A percentile compares a stretch with the other conserved stretches of the same genome.
phyloP scores from a whole-genome alignment of 2,329 filamentous ascomycete genomes.

The Cephalotrichum gorgonifer region DNA sequence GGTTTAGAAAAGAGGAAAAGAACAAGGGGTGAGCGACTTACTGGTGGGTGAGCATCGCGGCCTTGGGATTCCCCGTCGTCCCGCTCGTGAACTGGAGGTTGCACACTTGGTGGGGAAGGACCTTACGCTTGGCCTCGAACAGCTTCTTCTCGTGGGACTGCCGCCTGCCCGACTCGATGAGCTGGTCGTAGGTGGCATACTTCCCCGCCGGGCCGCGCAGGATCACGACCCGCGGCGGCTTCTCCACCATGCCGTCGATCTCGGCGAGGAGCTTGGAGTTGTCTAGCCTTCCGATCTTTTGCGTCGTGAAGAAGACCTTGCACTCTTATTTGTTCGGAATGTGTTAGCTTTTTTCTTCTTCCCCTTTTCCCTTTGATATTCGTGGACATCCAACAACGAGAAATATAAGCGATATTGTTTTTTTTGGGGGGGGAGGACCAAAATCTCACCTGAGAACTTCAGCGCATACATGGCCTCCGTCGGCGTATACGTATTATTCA shows the following conservation, averaged over 20 bases:
- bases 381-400: no score
- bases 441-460: constrained; percentile 51
- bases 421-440: background rate
- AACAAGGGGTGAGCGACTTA: constrained; percentile 21
- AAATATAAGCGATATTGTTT: no score
- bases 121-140: constrained; percentile 38
- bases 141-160: constrained; percentile 39
- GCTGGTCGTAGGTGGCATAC: constrained; percentile 49
- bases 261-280: constrained; percentile 49
- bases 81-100: constrained; percentile 69
- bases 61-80: constrained; percentile 65
- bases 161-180: constrained; percentile 40
- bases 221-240: constrained; percentile 45
- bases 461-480: constrained; percentile 63
- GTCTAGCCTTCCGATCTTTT: constrained; percentile 54
- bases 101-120: constrained; percentile 57
- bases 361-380: background rate
- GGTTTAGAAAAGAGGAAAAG: constrained; percentile 1
- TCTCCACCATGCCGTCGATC: constrained; percentile 34
- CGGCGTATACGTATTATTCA: constrained; percentile 75
- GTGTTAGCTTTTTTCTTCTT: background rate
- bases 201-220: constrained; percentile 42
- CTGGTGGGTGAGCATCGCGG: constrained; percentile 65
- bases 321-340: constrained; percentile 42
- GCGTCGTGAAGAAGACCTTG: constrained; percentile 63